Evolutionary conservation across 2,329 filamentous ascomycete genomes (phyloP).

Genomic region (Alternaria consortialis): DNA sequence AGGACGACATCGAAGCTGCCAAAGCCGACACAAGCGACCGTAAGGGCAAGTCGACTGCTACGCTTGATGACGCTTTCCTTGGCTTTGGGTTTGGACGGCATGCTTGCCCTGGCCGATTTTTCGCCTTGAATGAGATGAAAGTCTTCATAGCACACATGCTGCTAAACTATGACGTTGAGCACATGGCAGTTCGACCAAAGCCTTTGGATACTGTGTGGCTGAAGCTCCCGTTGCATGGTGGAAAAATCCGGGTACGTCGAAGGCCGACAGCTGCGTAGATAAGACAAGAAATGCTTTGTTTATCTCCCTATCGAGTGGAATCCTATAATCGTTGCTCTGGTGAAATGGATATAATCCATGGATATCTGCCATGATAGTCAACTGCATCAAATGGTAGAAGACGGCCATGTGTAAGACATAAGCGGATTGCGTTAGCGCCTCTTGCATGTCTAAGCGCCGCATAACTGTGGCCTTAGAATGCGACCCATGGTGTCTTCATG

Average conservation of each 20-base stretch:
- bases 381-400: neutral
- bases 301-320: neutral
- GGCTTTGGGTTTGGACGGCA: slow-evolving; percentile 26
- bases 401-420: neutral
- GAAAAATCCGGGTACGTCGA: slow-evolving; percentile 12
- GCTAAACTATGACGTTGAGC: slow-evolving; percentile 25
- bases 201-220: slow-evolving; percentile 24
- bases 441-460: too few relatives aligned
- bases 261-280: slow-evolving; percentile 3
- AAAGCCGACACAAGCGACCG: slow-evolving; percentile 6
- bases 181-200: slow-evolving; percentile 20
- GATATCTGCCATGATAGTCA: neutral
- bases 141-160: slow-evolving; percentile 29
- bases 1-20: slow-evolving; percentile 20
- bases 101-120: slow-evolving; percentile 26
- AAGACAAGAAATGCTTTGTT: neutral
- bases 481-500: too few relatives aligned
- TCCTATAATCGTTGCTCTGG: neutral
- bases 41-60: slow-evolving; percentile 27
- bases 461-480: too few relatives aligned
- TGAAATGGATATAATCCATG: neutral
- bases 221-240: slow-evolving; percentile 20
- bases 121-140: slow-evolving; percentile 30
- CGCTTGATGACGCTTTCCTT: slow-evolving; percentile 26
- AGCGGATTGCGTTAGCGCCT: neutral